These are phyloP conservation scores for Linnemannia exigua DNA, from an alignment of 192 early-diverging fungal genomes.

Conservation along the genomic window DNA sequence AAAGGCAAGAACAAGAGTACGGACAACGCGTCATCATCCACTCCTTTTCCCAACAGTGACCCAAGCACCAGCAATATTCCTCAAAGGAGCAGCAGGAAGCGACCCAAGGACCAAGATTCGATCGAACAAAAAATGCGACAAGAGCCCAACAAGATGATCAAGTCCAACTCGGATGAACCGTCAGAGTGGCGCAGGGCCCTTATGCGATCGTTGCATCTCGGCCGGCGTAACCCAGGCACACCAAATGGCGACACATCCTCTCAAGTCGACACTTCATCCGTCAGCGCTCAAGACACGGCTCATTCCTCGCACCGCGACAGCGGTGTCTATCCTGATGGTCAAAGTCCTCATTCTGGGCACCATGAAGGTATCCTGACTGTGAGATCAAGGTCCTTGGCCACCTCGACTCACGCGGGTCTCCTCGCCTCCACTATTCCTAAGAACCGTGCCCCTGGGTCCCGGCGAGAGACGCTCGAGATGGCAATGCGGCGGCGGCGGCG, in stretches of 20 bases:
- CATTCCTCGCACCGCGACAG: neutral
- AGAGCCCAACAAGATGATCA: slow-evolving; percentile 41
- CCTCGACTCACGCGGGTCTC: slow-evolving; percentile 38
- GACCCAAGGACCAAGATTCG: slow-evolving; percentile 47
- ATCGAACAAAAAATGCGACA: slow-evolving; percentile 25
- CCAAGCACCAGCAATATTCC: neutral
- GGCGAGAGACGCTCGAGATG: slow-evolving; percentile 53
- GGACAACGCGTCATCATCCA: neutral
- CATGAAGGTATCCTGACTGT: slow-evolving; percentile 13
- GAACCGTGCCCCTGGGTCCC: slow-evolving; percentile 17
- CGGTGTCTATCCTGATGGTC: neutral
- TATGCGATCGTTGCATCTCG: slow-evolving; percentile 38
- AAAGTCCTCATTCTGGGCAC: neutral
- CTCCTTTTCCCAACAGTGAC: neutral
- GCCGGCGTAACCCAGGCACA: neutral
- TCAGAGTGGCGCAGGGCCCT: slow-evolving; percentile 44
- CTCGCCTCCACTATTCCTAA: slow-evolving; percentile 34
- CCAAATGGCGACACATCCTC: neutral
- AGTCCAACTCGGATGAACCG: slow-evolving; percentile 26
- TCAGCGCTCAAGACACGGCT: neutral
- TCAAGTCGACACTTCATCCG: neutral
- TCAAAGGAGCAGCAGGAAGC: slow-evolving; percentile 30
- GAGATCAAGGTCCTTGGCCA: slow-evolving; percentile 31
- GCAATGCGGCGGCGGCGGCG: slow-evolving; percentile 46
- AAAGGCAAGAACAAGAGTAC: slow-evolving; percentile 13